Evolutionary conservation across 306 rosid genomes (phyloP).

Genomic region (Luffa aegyptiaca): DNA sequence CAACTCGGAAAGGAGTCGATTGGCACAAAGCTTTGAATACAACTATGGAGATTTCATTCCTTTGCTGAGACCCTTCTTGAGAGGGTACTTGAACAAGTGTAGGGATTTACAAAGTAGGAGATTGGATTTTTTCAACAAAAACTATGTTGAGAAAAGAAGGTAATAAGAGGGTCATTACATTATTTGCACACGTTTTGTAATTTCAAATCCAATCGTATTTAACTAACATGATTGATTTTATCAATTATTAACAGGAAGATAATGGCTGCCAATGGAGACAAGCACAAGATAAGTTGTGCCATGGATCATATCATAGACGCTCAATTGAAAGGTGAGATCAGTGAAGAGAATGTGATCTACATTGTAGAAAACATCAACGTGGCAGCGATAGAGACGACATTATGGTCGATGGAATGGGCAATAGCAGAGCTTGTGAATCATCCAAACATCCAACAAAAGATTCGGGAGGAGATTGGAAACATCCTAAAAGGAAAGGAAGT

Average conservation of each 20-base stretch:
- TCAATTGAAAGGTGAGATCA: slow-evolving; percentile 64
- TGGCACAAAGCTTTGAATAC: slow-evolving; percentile 80
- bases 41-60: slow-evolving; percentile 92
- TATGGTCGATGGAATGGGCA: slow-evolving; percentile 93
- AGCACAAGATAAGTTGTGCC: slow-evolving; percentile 62
- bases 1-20: slow-evolving; percentile 66
- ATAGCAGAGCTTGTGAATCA: slow-evolving; percentile 75
- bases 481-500: slow-evolving; percentile 42
- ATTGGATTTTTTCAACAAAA: slow-evolving; percentile 54
- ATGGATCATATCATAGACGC: slow-evolving; percentile 84
- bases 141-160: slow-evolving; percentile 57
- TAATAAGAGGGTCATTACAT: no score
- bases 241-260: slow-evolving; percentile 30
- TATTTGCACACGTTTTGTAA: no score
- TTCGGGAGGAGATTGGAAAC: slow-evolving; percentile 48
- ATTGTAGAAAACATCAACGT: slow-evolving; percentile 68
- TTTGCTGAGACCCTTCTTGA: slow-evolving; percentile 62
- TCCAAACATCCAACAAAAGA: slow-evolving; percentile 47
- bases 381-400: slow-evolving; percentile 79
- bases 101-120: slow-evolving; percentile 61
- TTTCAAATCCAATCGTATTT: no score
- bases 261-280: slow-evolving; percentile 55
- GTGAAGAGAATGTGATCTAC: slow-evolving; percentile 63
- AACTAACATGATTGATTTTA: no score
- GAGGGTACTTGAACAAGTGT: slow-evolving; percentile 66